Base-by-base conservation (phyloP, 108 stramenopile species). In the Cyclotella sp. region DNA sequence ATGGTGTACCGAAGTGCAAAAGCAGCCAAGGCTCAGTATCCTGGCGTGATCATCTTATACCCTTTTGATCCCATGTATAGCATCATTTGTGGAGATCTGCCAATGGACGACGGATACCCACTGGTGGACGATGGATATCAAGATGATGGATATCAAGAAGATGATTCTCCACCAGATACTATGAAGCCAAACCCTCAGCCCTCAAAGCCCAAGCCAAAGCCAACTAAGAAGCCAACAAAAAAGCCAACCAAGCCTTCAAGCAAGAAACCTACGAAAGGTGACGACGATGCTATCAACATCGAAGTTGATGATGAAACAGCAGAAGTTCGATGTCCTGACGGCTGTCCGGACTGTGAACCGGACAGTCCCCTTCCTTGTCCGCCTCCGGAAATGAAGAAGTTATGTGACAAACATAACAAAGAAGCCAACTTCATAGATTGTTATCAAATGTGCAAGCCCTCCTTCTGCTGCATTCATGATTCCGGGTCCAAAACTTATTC, bases 401-500 rank as follows among this genome's bases (percentile, higher is more conserved):
- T 83, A 7, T 87, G 87, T 49, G 76, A 87, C 76, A 83, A 80
- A 44, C 57, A 82, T 61, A 76, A 82, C 21, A 26, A 55, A 49
- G 74, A 71, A 49, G 71, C 77, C 52, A 85, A 78, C 40, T 87
- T 87, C 47, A 47, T 45, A 49, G 78, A 85, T 44, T 87, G 87
- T 29, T 87, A 82, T 51, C 72, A 83, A 18, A 78, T 77, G 74
- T 87, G 87, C 82, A 85, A 85, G 60, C 84, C 84, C 16, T 83
- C 82, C 52, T 87, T 83, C 54, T 87, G 87, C 43, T 87, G 87
- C 51, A 87, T 87, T 47, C 84, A 87, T 42, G 81, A 78, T 75
- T 78, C 76, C 15, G 12, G 27, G 18, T 76, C 79, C 42, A 70
- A 80, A 41, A 30, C 28, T 16, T 68, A 66, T 41, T 59, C 83